phyloP scores from a whole-genome alignment of 257 asterid genomes.

The Jacaranda mimosifolia region DNA sequence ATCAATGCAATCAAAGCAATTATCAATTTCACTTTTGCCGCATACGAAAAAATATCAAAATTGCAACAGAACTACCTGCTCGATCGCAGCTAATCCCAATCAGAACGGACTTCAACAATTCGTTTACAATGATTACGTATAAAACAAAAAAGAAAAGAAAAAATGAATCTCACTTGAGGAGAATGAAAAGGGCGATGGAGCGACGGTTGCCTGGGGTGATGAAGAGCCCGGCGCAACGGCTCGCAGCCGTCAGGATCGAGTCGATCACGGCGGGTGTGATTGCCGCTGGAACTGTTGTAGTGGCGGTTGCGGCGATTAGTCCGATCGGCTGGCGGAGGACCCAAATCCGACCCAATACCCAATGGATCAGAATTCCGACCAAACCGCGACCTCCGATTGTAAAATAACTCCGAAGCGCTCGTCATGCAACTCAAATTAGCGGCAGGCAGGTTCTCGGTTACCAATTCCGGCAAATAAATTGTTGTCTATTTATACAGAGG shows the following conservation, averaged over 20 bases:
- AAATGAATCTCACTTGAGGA: slow-evolving; percentile 48
- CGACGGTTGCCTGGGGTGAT: slow-evolving; percentile 42
- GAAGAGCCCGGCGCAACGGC: slow-evolving; percentile 55
- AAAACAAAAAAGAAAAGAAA: background rate
- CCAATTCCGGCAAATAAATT: slow-evolving; percentile 19
- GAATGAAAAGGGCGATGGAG: slow-evolving; percentile 49
- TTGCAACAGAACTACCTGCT: slow-evolving; percentile 5
- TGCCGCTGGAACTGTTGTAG: slow-evolving; percentile 35
- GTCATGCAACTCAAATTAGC: slow-evolving; percentile 67
- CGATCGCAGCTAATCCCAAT: background rate
- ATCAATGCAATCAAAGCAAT: slow-evolving; percentile 5
- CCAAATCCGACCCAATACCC: slow-evolving; percentile 45
- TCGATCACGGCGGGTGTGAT: slow-evolving; percentile 58
- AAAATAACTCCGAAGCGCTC: slow-evolving; percentile 86
- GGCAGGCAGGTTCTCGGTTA: slow-evolving; percentile 13
- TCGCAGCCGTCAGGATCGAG: slow-evolving; percentile 57
- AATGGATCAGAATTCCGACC: slow-evolving; percentile 61
- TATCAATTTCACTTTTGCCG: background rate
- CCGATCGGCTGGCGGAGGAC: slow-evolving; percentile 43
- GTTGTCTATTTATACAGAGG: background rate
- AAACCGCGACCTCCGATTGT: slow-evolving; percentile 72
- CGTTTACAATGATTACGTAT: background rate
- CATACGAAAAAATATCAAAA: background rate
- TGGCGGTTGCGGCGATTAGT: slow-evolving; percentile 57
- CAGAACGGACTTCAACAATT: background rate